A percentile compares a stretch with the other conserved stretches of the same genome.
Evolutionary conservation across 495 filamentous ascomycete species (phyloP).

Genomic region (Bathelium albidoporum): DNA sequence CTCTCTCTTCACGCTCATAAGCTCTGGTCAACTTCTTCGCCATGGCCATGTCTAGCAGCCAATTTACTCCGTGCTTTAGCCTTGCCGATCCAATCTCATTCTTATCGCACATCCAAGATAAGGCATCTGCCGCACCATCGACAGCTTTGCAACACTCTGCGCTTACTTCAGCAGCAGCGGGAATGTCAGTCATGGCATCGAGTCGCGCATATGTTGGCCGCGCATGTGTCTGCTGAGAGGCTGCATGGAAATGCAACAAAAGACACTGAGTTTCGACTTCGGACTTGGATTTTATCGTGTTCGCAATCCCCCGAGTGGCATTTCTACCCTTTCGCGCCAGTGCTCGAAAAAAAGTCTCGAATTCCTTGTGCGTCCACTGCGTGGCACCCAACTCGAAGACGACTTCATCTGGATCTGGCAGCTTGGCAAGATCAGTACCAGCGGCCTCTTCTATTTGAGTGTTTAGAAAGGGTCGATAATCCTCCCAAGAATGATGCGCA

Average conservation of each 20-base stretch:
- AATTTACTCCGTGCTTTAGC: conserved; percentile 44
- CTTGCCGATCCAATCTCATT: conserved; percentile 46
- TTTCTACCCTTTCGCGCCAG: conserved; percentile 53
- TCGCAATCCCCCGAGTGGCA: conserved; percentile 49
- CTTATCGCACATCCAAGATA: conserved; percentile 47
- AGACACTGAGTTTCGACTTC: conserved; percentile 64
- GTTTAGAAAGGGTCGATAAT: conserved; percentile 23
- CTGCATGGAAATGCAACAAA: conserved; percentile 48
- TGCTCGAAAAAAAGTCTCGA: conserved; percentile 54
- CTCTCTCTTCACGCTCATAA: conserved; percentile 13
- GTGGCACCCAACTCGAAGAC: conserved; percentile 54
- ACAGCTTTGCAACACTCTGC: conserved; percentile 53
- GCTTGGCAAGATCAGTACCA: conserved; percentile 11
- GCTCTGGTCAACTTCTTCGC: conserved; percentile 34
- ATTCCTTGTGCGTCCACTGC: conserved; percentile 60
- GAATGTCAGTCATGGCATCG: conserved; percentile 37
- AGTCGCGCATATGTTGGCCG: conserved; percentile 13
- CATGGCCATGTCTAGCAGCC: conserved; percentile 41
- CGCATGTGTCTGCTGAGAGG: conserved; percentile 26
- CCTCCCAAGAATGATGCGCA: conserved; percentile 13
- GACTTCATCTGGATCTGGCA: conserved; percentile 12
- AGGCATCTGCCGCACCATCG: conserved; percentile 53
- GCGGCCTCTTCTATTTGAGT: conserved; percentile 11
- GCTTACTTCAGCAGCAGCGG: conserved; percentile 65
- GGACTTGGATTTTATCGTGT: conserved; percentile 58